Percentiles rank a stretch among this genome's conserved stretches.
Evolutionary conservation across 2,329 filamentous ascomycete species (phyloP).

Genomic region (Eutypella sp.): DNA sequence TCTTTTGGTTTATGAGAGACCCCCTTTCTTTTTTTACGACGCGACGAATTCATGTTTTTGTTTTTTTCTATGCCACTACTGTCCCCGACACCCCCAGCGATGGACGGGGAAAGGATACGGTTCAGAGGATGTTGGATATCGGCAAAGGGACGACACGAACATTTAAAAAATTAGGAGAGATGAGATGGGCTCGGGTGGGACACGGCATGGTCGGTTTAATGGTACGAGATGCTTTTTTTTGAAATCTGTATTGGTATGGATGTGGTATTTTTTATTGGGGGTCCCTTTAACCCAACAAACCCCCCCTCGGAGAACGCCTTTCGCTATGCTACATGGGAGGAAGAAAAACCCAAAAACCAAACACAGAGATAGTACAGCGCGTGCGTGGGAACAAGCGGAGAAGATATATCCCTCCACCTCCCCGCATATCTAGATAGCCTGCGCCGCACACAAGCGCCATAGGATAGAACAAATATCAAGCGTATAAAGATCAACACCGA

Average conservation of each 20-base stretch:
- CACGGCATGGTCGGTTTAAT: no score
- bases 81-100: background rate
- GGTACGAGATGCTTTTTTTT: no score
- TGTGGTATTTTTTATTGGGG: slow-evolving; percentile 20
- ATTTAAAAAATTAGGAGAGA: no score
- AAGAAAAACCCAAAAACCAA: no score
- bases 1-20: background rate
- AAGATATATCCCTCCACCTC: background rate
- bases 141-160: no score
- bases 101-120: background rate
- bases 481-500: no score
- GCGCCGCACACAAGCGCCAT: no score
- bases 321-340: slow-evolving; percentile 15
- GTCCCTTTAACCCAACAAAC: no score
- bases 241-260: slow-evolving; percentile 1
- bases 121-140: no score
- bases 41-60: background rate
- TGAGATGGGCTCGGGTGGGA: no score
- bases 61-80: background rate
- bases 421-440: no score
- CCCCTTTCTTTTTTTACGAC: background rate
- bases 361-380: background rate
- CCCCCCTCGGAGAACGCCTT: slow-evolving; percentile 18
- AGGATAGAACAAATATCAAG: no score
- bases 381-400: background rate